Conservation (phyloP, 768 basidiomycete species). For the Phaeolepiota aurea region DNA sequence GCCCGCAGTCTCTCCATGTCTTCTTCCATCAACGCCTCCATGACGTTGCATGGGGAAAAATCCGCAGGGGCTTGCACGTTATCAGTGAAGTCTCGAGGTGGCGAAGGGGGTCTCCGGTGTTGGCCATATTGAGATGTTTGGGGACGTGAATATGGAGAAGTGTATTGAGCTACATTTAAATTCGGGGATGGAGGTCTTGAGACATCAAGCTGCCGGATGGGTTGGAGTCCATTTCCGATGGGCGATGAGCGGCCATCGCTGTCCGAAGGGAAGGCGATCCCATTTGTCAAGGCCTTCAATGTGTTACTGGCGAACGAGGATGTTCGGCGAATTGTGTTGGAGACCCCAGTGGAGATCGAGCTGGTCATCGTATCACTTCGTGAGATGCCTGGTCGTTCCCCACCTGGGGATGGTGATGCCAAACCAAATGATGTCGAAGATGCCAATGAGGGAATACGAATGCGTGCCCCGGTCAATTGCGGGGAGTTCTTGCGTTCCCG, state of each 20-base stretch:
- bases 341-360: slow-evolving; percentile 52
- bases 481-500: slow-evolving; percentile 19
- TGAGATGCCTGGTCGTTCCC: slow-evolving; percentile 37
- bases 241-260: slow-evolving; percentile 44
- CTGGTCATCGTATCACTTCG: slow-evolving; percentile 58
- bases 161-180: slow-evolving; percentile 68
- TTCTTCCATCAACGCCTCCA: slow-evolving; percentile 86
- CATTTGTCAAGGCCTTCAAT: slow-evolving; percentile 59
- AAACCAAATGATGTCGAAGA: slow-evolving; percentile 34
- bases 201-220: slow-evolving; percentile 23
- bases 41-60: slow-evolving; percentile 69
- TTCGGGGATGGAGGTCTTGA: slow-evolving; percentile 75
- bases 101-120: slow-evolving; percentile 16
- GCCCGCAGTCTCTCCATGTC: slow-evolving; percentile 88
- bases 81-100: slow-evolving; percentile 24
- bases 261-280: slow-evolving; percentile 58
- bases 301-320: slow-evolving; percentile 70
- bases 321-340: slow-evolving; percentile 66
- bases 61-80: slow-evolving; percentile 30
- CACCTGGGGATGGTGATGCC: slow-evolving; percentile 35
- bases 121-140: slow-evolving; percentile 27
- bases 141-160: slow-evolving; percentile 64
- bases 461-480: slow-evolving; percentile 21
- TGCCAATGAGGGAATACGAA: slow-evolving; percentile 42
- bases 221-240: slow-evolving; percentile 11